phyloP scores from a whole-genome alignment of 2,329 filamentous ascomycete genomes.

The Akanthomyces muscarius region DNA sequence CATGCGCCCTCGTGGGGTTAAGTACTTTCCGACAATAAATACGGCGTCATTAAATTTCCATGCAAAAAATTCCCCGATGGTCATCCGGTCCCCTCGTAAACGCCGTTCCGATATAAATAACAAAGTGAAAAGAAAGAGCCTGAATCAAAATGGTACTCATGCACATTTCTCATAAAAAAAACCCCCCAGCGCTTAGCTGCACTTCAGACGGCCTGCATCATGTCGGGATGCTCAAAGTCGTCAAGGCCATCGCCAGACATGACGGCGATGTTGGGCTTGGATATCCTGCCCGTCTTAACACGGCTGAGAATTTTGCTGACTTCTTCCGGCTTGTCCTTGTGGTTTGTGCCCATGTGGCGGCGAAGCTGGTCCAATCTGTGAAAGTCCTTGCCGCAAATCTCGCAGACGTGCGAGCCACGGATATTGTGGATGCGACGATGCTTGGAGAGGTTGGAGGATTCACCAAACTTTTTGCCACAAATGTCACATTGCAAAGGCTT shows the following conservation, averaged over 20 bases:
- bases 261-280: conserved; percentile 3
- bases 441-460: conserved; percentile 64
- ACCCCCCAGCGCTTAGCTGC: background rate
- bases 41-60: background rate
- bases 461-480: conserved; percentile 57
- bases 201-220: conserved; percentile 1
- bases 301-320: conserved; percentile 18
- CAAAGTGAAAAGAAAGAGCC: too few relatives aligned
- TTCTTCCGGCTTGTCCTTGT: conserved; percentile 27
- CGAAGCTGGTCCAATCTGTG: conserved; percentile 58
- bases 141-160: background rate
- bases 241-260: background rate
- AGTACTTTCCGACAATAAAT: background rate
- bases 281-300: conserved; percentile 16
- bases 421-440: conserved; percentile 59
- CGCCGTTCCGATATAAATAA: background rate
- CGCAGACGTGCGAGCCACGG: conserved; percentile 48
- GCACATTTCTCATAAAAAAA: background rate
- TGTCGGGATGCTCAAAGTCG: conserved; percentile 6
- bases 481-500: conserved; percentile 58
- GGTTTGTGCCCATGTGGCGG: conserved; percentile 44
- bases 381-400: conserved; percentile 54
- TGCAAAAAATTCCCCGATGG: background rate
- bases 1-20: background rate
- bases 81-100: background rate